Percentiles rank a stretch among this genome's conserved stretches.
These are phyloP conservation scores for Alternaria incomplexa DNA, from an alignment of 2,329 filamentous ascomycete species.

Conservation along the genomic window DNA sequence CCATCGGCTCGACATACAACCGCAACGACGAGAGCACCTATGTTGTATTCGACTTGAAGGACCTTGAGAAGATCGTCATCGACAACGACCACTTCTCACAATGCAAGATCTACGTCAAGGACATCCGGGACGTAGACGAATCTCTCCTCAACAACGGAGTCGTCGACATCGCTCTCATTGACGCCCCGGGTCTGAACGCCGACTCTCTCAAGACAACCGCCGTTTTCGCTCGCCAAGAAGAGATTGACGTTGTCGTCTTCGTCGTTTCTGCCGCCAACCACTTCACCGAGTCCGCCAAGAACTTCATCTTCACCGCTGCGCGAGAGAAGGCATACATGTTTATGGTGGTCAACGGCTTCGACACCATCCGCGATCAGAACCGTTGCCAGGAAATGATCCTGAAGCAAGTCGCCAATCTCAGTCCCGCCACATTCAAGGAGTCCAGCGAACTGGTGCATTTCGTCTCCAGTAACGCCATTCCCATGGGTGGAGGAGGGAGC, in stretches of 20 bases:
- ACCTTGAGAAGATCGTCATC: slow-evolving; percentile 86
- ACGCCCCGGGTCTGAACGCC: slow-evolving; percentile 92
- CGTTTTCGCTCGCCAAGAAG: slow-evolving; percentile 94
- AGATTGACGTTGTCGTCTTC: slow-evolving; percentile 98
- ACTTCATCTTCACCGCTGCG: slow-evolving; percentile 95
- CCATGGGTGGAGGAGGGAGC: slow-evolving; percentile 59
- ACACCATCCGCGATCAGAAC: slow-evolving; percentile 89
- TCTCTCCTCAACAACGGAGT: slow-evolving; percentile 96
- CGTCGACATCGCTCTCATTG: slow-evolving; percentile 96
- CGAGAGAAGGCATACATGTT: slow-evolving; percentile 98
- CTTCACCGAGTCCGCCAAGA: slow-evolving; percentile 95
- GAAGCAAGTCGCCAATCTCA: slow-evolving; percentile 86
- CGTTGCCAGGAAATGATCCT: slow-evolving; percentile 91
- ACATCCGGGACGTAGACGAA: slow-evolving; percentile 86
- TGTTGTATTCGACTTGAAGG: slow-evolving; percentile 77
- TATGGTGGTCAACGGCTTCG: slow-evolving; percentile 97
- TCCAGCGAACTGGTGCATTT: slow-evolving; percentile 93
- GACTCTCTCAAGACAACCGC: slow-evolving; percentile 97
- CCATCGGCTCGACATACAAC: slow-evolving; percentile 79
- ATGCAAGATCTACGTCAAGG: slow-evolving; percentile 96
- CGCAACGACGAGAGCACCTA: slow-evolving; percentile 94
- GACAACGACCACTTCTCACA: slow-evolving; percentile 89
- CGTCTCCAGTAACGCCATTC: slow-evolving; percentile 95
- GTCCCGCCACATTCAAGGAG: slow-evolving; percentile 91
- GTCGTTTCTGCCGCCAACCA: slow-evolving; percentile 98